Evolutionary conservation across 2,329 filamentous ascomycete species (phyloP), one percentile per base, ranked within the genome.

Genomic region (Kalmusia sp.): DNA sequence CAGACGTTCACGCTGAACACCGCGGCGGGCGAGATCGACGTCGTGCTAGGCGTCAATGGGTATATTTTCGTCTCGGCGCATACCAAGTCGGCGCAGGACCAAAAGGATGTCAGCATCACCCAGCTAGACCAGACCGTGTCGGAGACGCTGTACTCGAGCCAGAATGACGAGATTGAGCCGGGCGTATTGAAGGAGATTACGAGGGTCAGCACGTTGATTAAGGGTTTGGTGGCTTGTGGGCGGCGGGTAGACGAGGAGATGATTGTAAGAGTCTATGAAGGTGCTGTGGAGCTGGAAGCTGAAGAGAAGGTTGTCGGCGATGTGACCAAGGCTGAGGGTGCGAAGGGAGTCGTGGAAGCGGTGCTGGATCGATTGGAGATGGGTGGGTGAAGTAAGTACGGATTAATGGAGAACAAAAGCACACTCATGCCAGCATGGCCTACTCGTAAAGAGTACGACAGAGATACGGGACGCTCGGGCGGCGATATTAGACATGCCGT

Each of bases 51-150:
- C 2, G 95, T 99, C 33, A 99, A 99, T 68, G 95, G 95, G 1
- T 98, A 96, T 72, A 92, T 98, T 53, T 99, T 92, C 90, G 93
- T 98, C 68, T 88, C 88, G 75, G 93, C 91, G 78, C 92, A 96
- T 65, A 79, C 89, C 6, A 87, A 90, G 61, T 83, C 82, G 3
- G 74, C 67, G 2, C 75, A 82, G 37, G 77, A 79, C n/a, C 77
- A 76, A 12, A 79, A 78, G 49, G 81, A 80, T 70, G 86, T 79
- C 8, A 82, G 83, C 2, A 91, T 97, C 67, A 96, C 92, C 48
- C 85, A 90, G 61, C 84, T 97, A 72, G 95, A 98, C 73, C 95
- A 99, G 77, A 87, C 82, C 63, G 89, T 95, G 17, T 92, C 87
- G 58, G 87, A 87, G 66, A 90, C 88, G 49, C 92, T 96, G 64